Conservation (phyloP, 2,329 filamentous ascomycete species). For the Corinectria fuckeliana region DNA sequence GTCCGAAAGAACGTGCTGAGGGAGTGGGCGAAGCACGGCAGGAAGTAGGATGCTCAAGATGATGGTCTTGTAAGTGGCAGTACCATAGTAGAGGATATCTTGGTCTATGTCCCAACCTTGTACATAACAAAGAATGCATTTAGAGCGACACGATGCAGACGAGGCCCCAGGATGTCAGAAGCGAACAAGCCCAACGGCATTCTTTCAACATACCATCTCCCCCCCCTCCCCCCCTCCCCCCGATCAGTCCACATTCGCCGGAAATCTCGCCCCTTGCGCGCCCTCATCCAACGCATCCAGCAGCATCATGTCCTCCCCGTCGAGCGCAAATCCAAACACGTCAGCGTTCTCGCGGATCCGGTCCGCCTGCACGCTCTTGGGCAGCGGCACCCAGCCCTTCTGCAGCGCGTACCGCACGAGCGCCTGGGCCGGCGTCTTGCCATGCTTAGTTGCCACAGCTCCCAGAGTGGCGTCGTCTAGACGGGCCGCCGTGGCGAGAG, state of each 20-base stretch:
- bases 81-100: not conserved
- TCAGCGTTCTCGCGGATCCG: constrained; percentile 67
- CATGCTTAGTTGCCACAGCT: constrained; percentile 63
- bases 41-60: constrained; percentile 19
- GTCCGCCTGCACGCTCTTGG: constrained; percentile 67
- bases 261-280: constrained; percentile 39
- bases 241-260: constrained; percentile 35
- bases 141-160: constrained; percentile 9
- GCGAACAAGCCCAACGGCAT: not conserved
- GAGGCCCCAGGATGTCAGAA: not conserved
- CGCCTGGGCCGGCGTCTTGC: constrained; percentile 68
- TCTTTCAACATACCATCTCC: not conserved
- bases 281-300: constrained; percentile 43
- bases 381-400: constrained; percentile 71
- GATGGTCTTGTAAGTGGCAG: not conserved
- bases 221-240: not conserved
- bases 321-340: constrained; percentile 66
- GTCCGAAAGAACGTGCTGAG: constrained; percentile 92
- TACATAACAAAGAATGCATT: constrained; percentile 9
- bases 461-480: constrained; percentile 62
- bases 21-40: constrained; percentile 70
- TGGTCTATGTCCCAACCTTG: not conserved
- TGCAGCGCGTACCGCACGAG: constrained; percentile 74
- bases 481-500: constrained; percentile 43
- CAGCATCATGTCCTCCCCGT: constrained; percentile 59